Percentiles rank a stretch among this genome's conserved stretches.
Evolutionary conservation across 345 rosid genomes (phyloP).

Genomic region (Microcos paniculata): DNA sequence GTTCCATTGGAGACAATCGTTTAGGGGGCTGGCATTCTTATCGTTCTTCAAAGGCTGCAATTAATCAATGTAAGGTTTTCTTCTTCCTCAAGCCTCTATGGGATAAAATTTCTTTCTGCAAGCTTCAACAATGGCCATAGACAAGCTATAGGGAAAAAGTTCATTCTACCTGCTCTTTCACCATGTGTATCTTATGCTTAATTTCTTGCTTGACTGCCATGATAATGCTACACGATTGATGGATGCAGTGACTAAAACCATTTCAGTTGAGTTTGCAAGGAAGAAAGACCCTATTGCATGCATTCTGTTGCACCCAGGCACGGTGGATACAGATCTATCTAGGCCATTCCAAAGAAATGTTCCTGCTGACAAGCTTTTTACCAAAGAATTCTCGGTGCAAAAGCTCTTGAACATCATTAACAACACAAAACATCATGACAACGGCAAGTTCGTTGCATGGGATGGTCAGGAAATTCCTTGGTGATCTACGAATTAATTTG

Average conservation of each 20-base stretch:
- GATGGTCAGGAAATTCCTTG: slow-evolving; percentile 94
- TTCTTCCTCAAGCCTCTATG: not conserved
- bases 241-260: slow-evolving; percentile 65
- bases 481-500: slow-evolving; percentile 29
- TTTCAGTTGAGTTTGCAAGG: slow-evolving; percentile 66
- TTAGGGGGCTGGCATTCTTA: slow-evolving; percentile 95
- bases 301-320: slow-evolving; percentile 91
- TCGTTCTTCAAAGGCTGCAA: slow-evolving; percentile 84
- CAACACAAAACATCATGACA: slow-evolving; percentile 55
- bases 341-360: slow-evolving; percentile 81
- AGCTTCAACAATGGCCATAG: not conserved
- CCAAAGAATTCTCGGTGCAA: slow-evolving; percentile 77
- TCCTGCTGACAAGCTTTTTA: slow-evolving; percentile 77
- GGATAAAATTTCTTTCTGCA: not conserved
- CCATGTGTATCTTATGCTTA: not conserved
- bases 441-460: slow-evolving; percentile 95
- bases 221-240: slow-evolving; percentile 11
- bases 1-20: slow-evolving; percentile 80
- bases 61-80: slow-evolving; percentile 66
- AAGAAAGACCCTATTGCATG: slow-evolving; percentile 77
- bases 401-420: slow-evolving; percentile 68
- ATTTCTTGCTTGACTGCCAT: not conserved
- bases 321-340: slow-evolving; percentile 93
- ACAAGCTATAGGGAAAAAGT: not conserved
- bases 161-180: not conserved